Evolutionary conservation across 1,139 yeast genomes (phyloP).

Genomic region (Candida dubliniensis): DNA sequence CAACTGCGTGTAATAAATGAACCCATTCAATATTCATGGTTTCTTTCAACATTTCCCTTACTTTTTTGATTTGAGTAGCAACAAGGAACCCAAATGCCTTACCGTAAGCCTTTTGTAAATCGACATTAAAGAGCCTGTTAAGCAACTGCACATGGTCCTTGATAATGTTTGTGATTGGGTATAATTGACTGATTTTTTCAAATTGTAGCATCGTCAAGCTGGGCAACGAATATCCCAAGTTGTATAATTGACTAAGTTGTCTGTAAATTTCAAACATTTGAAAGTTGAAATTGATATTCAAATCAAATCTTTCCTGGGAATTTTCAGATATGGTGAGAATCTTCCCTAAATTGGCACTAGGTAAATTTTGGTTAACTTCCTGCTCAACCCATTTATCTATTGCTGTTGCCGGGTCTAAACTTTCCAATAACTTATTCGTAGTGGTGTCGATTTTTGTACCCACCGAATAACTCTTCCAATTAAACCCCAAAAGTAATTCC

Average conservation of each 20-base stretch:
- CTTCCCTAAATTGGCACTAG: constrained; percentile 14
- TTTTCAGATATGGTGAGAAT: constrained; percentile 13
- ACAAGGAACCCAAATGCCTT: constrained; percentile 46
- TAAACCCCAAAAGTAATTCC: constrained; percentile 53
- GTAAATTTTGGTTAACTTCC: constrained; percentile 4
- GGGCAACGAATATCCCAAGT: constrained; percentile 64
- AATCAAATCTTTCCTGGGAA: constrained; percentile 13
- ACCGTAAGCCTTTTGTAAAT: constrained; percentile 25
- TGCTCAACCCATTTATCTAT: constrained; percentile 50
- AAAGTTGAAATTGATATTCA: constrained; percentile 53
- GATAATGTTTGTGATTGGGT: constrained; percentile 60
- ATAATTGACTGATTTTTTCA: constrained; percentile 47
- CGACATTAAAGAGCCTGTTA: constrained; percentile 27
- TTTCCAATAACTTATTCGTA: constrained; percentile 43
- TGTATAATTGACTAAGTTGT: constrained; percentile 53
- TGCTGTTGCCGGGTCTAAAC: constrained; percentile 42
- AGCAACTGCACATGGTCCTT: constrained; percentile 41
- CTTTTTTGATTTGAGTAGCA: constrained; percentile 31
- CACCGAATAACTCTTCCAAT: constrained; percentile 74
- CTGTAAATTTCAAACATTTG: constrained; percentile 45
- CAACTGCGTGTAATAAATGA: constrained; percentile 51
- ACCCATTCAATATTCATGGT: constrained; percentile 55
- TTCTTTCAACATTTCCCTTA: constrained; percentile 25
- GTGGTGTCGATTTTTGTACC: constrained; percentile 65
- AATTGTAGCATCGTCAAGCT: constrained; percentile 28